Evolutionary conservation across 805 yeast genomes (phyloP), one percentile per base, ranked within the genome.

Genomic region (Saccharomycopsis capsularis): DNA sequence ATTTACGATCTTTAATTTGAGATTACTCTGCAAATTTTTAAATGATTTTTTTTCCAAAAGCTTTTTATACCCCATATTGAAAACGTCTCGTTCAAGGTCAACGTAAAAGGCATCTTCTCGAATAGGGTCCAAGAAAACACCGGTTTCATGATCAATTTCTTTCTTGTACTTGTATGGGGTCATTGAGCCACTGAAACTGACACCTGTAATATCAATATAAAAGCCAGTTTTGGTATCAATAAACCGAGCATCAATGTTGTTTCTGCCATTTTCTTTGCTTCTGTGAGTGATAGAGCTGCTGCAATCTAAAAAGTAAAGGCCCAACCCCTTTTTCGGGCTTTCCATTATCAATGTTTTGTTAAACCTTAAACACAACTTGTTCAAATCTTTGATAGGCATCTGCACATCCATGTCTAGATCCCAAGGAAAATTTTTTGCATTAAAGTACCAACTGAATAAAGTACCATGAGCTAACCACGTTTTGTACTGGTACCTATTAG

Each of bases 401-500:
- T 80, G 83, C 23, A 80, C 78, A 63, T 81, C 87, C 45, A 77
- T 63, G 60, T 81, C 87, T 44, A 70, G 68, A 59, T 81, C 87
- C 84, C 85, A 81, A 0, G 85, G 83, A 60, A 81, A 69, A 3
- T 68, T 63, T 48, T 74, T 56, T 0, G 85, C 85, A 57, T 76
- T 76, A 74, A 83, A 78, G 54, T 76, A 67, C 76, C 84, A 79
- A 11, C 83, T 78, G 34, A 79, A 66, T 54, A 81, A 65, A 1
- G 83, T 66, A 1, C 87, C 87, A 59, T 81, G 85, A 1, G 83
- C 83, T 7, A 80, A 65, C 85, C 83, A 80, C 3, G 83, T 70
- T 13, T 68, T 62, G 7, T 78, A 53, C 0, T 77, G 77, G 39
- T 68, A 61, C 3, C 69, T 61, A 24, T 65, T 59, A 22, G 76